Conservation (phyloP, 148 eudicot species). For the Tetragonia tetragonoides region DNA sequence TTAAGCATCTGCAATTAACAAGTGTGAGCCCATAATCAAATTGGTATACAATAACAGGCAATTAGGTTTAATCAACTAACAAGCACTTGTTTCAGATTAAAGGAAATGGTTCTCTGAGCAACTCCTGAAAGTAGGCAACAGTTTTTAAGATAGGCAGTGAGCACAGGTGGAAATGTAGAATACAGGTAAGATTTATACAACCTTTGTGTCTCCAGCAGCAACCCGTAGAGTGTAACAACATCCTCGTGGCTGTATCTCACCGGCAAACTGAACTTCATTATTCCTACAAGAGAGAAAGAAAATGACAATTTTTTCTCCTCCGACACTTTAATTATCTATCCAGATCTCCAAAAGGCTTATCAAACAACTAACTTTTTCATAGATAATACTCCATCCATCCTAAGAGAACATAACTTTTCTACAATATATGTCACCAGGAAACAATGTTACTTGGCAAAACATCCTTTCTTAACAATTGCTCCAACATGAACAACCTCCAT, state of each 20-base stretch:
- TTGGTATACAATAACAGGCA: neutral
- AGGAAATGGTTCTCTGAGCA: neutral
- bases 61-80: neutral
- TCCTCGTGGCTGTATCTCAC: constrained; percentile 81
- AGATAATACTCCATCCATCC: neutral
- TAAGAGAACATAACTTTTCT: neutral
- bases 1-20: constrained; percentile 69
- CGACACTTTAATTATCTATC: neutral
- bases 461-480: no score
- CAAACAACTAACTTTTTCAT: neutral
- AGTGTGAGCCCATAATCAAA: constrained; percentile 15
- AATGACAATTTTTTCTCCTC: neutral
- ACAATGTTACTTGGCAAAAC: no score
- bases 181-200: constrained; percentile 15
- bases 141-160: neutral
- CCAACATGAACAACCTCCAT: neutral
- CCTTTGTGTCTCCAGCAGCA: constrained; percentile 72
- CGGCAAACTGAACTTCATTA: constrained; percentile 96
- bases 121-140: neutral
- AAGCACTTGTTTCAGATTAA: neutral
- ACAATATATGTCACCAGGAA: neutral
- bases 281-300: constrained; percentile 46
- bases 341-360: no score
- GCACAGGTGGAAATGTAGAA: neutral
- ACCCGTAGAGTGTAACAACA: constrained; percentile 52